Evolutionary conservation across 495 filamentous ascomycete species (phyloP).

Genomic region (Tuber umbilicatum): DNA sequence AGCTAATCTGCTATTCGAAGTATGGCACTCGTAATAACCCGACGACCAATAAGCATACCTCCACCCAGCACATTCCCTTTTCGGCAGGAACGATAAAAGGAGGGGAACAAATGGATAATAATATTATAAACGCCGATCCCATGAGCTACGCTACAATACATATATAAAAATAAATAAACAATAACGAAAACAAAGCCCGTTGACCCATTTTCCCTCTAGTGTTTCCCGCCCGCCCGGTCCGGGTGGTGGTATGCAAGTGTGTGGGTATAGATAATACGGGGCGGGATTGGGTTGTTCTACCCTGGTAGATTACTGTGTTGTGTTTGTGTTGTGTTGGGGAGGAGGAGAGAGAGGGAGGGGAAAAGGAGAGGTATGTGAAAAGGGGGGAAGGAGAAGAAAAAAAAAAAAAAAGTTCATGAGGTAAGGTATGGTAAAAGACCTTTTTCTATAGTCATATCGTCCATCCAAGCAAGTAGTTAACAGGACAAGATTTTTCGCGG

Average conservation of each 20-base stretch:
- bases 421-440: not conserved
- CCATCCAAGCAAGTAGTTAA: not conserved
- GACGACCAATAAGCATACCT: not conserved
- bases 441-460: not conserved
- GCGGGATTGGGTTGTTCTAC: not conserved
- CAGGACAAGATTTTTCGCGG: not conserved
- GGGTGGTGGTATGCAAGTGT: not conserved
- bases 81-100: not conserved
- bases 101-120: not conserved
- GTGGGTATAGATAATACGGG: not conserved
- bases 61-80: not conserved
- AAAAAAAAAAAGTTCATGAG: not conserved
- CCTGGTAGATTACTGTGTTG: conserved; percentile 1
- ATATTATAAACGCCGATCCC: not conserved
- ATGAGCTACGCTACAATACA: not conserved
- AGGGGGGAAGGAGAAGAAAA: not conserved
- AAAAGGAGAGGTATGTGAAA: not conserved
- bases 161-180: not conserved
- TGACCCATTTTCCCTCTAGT: not conserved
- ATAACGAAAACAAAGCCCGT: not conserved
- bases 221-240: not conserved
- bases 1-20: too few relatives aligned
- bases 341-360: not conserved
- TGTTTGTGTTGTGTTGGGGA: not conserved
- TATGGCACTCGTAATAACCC: too few relatives aligned